Percentiles rank a stretch among this genome's conserved stretches.
phyloP scores from a whole-genome alignment of 23 red algal species.

The Agarophyton chilense region DNA sequence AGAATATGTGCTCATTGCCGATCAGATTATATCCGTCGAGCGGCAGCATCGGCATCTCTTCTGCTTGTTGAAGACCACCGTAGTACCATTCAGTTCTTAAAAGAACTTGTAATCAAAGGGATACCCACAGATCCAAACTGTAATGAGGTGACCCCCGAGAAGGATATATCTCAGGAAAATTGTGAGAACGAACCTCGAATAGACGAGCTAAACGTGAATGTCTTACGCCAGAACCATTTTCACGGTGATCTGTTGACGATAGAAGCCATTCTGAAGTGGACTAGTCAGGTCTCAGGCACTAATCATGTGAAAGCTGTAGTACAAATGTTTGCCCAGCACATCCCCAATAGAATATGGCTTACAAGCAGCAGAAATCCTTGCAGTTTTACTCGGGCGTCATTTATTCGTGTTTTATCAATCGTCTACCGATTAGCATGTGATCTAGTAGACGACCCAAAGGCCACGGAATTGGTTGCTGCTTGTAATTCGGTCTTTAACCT shows the following conservation, averaged over 20 bases:
- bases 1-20: conserved; percentile 41
- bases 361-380: conserved; percentile 37
- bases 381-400: conserved; percentile 32
- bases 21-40: conserved; percentile 57
- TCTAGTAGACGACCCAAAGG: neutral
- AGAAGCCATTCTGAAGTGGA: conserved; percentile 30
- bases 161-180: neutral
- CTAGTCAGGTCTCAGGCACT: neutral
- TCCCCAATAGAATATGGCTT: conserved; percentile 51
- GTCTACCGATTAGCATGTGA: conserved; percentile 26
- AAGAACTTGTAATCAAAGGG: neutral
- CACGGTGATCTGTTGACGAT: conserved; percentile 58
- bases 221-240: conserved; percentile 47
- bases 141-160: neutral
- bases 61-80: conserved; percentile 42
- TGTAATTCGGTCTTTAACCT: neutral
- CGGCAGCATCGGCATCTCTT: conserved; percentile 51
- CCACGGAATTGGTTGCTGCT: neutral
- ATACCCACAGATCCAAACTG: neutral
- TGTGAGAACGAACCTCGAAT: neutral
- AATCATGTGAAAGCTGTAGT: conserved; percentile 6
- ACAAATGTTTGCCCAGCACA: neutral
- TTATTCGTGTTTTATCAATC: conserved; percentile 22
- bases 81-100: conserved; percentile 9
- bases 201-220: neutral